Percentiles rank a stretch among this genome's conserved stretches.
These are phyloP conservation scores for Baeospora myosura DNA, from an alignment of 1,284 basidiomycete species.

Conservation along the genomic window DNA sequence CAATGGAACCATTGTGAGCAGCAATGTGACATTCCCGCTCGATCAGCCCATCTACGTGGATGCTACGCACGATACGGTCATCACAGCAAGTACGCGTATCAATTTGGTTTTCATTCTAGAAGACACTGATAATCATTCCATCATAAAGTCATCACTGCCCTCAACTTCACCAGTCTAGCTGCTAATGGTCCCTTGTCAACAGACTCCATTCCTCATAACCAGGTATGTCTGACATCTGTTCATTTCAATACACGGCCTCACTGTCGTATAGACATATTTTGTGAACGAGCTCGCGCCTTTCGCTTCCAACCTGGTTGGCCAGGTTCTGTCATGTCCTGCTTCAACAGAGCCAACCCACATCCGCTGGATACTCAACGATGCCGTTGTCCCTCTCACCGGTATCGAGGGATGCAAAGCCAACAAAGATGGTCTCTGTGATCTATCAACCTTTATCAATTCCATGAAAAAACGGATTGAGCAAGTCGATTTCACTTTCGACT, in stretches of 20 bases:
- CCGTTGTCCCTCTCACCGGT: constrained; percentile 55
- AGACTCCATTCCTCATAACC: constrained; percentile 48
- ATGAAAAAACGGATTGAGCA: constrained; percentile 41
- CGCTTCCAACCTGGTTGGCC: constrained; percentile 49
- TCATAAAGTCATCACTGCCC: constrained; percentile 41
- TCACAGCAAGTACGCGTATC: constrained; percentile 31
- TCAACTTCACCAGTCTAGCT: constrained; percentile 57
- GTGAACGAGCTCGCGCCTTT: constrained; percentile 45
- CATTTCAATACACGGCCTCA: background rate
- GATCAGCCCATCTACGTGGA: constrained; percentile 54
- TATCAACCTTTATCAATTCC: constrained; percentile 42
- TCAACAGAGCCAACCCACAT: constrained; percentile 33
- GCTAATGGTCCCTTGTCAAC: constrained; percentile 48
- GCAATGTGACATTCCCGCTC: constrained; percentile 50
- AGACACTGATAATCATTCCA: background rate
- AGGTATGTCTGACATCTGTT: constrained; percentile 24
- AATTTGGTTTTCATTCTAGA: constrained; percentile 2
- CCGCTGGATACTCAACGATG: constrained; percentile 52
- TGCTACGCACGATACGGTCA: constrained; percentile 42
- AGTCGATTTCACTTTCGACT: constrained; percentile 35
- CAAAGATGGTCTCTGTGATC: constrained; percentile 48
- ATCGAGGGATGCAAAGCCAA: constrained; percentile 45
- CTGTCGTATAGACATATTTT: constrained; percentile 34
- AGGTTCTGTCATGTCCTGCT: constrained; percentile 47
- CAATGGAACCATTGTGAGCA: constrained; percentile 49